A percentile compares a stretch with the other conserved stretches of the same genome.
phyloP scores from a whole-genome alignment of 2,329 filamentous ascomycete species.

The Lecanicillium sp. region DNA sequence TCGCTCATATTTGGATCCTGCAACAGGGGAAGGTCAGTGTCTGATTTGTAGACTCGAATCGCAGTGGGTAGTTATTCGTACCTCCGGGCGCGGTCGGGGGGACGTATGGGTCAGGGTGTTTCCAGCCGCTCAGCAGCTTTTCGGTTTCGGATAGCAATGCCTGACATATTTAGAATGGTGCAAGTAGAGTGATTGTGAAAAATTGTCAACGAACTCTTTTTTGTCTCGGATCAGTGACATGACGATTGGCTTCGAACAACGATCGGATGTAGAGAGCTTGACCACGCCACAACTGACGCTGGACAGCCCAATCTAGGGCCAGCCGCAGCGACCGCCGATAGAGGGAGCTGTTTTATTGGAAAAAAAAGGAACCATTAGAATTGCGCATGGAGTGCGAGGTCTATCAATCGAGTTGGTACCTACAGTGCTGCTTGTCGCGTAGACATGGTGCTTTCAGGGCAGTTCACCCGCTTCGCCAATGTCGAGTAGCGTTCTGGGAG shows the following conservation, averaged over 20 bases:
- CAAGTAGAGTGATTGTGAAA: neutral
- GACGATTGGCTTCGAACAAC: conserved; percentile 88
- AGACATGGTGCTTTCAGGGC: conserved; percentile 29
- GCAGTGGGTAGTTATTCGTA: conserved; percentile 34
- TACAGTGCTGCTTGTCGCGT: conserved; percentile 46
- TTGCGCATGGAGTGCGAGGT: neutral
- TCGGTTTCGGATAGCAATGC: conserved; percentile 82
- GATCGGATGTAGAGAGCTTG: conserved; percentile 94
- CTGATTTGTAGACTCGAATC: neutral
- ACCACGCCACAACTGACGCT: conserved; percentile 87
- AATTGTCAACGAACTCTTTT: conserved; percentile 58
- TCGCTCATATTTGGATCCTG: conserved; percentile 93
- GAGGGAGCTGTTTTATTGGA: conserved; percentile 56
- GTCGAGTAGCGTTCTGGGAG: neutral
- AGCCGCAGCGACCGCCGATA: conserved; percentile 93
- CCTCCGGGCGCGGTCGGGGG: conserved; percentile 90
- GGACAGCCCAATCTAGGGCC: conserved; percentile 89
- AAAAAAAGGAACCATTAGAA: neutral
- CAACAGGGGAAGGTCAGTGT: conserved; percentile 16
- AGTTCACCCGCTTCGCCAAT: neutral
- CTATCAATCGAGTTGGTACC: conserved; percentile 23
- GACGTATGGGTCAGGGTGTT: conserved; percentile 91
- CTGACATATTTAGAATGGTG: conserved; percentile 40
- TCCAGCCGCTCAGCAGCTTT: conserved; percentile 84
- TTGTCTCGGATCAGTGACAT: conserved; percentile 76